Percentiles rank a stretch among this genome's conserved stretches.
These are phyloP conservation scores for Ensete glaucum DNA, from an alignment of 176 grass and related monocot species.

Conservation along the genomic window DNA sequence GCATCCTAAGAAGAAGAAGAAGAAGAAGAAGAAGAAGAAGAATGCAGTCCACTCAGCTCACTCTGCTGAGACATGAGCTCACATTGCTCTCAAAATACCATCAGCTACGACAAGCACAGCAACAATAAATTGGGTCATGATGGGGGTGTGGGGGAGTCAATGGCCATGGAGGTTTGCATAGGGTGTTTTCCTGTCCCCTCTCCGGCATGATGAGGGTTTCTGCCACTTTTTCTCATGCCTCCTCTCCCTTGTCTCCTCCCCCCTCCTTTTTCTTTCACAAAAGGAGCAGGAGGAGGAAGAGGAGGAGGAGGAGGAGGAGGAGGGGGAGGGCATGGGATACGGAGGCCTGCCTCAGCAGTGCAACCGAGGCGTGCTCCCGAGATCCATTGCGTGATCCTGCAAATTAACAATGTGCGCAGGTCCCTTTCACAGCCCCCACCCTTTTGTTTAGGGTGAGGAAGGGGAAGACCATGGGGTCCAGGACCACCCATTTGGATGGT, in stretches of 20 bases:
- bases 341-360: neutral
- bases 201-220: neutral
- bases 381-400: slow-evolving; percentile 9
- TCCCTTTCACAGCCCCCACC: neutral
- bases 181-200: slow-evolving; percentile 2
- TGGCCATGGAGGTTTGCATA: neutral
- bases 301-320: neutral
- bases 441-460: neutral
- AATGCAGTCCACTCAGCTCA: neutral
- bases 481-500: neutral
- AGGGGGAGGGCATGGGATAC: neutral
- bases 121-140: slow-evolving; percentile 2
- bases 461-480: neutral
- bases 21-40: neutral
- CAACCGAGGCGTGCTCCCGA: neutral
- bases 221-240: neutral
- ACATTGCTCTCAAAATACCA: neutral
- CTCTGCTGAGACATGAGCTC: too few relatives aligned
- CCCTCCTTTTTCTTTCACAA: neutral
- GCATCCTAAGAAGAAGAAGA: neutral
- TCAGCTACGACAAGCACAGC: neutral
- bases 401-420: neutral
- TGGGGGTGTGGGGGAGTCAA: neutral
- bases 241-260: slow-evolving; percentile 1
- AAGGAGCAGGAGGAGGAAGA: neutral